These are phyloP conservation scores for Graphilbum ipis-grandicollis DNA, from an alignment of 2,329 filamentous ascomycete genomes.

Conservation along the genomic window DNA sequence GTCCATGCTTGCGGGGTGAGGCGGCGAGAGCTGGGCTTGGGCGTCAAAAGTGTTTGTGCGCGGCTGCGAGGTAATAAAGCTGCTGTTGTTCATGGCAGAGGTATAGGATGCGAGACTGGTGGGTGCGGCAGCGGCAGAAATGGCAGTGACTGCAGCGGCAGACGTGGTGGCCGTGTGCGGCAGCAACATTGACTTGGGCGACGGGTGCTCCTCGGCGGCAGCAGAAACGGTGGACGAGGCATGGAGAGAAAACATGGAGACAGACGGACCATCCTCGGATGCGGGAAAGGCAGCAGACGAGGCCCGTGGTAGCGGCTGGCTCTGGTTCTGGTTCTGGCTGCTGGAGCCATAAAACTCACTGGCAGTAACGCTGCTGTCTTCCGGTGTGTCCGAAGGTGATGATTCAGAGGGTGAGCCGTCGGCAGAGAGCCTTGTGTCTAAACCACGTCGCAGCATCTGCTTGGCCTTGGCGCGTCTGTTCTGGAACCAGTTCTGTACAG, in stretches of 20 bases:
- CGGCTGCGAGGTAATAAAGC: slow-evolving; percentile 3
- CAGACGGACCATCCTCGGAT: too few relatives aligned
- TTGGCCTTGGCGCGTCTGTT: slow-evolving; percentile 48
- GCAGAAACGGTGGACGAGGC: too few relatives aligned
- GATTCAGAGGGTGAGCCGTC: slow-evolving; percentile 20
- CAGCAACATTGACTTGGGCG: slow-evolving; percentile 7
- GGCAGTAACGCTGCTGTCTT: slow-evolving; percentile 10
- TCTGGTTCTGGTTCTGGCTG: slow-evolving; percentile 15
- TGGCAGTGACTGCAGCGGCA: too few relatives aligned
- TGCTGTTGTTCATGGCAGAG: not conserved
- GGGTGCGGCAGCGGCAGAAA: too few relatives aligned
- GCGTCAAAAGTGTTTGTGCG: too few relatives aligned
- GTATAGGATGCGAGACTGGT: too few relatives aligned
- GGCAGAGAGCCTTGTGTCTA: slow-evolving; percentile 25
- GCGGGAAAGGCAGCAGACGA: slow-evolving; percentile 20
- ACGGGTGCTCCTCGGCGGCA: slow-evolving; percentile 10
- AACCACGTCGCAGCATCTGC: slow-evolving; percentile 38
- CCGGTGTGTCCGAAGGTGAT: slow-evolving; percentile 14
- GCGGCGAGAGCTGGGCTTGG: not conserved
- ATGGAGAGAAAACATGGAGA: too few relatives aligned
- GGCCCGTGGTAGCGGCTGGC: slow-evolving; percentile 16
- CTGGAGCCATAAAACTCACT: slow-evolving; percentile 17
- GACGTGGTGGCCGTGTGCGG: not conserved
- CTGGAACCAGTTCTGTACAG: slow-evolving; percentile 55
- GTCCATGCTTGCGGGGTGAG: not conserved